A percentile compares a stretch with the other conserved stretches of the same genome.
phyloP scores from a whole-genome alignment of 2,329 filamentous ascomycete species.

The Fusarium sp. region DNA sequence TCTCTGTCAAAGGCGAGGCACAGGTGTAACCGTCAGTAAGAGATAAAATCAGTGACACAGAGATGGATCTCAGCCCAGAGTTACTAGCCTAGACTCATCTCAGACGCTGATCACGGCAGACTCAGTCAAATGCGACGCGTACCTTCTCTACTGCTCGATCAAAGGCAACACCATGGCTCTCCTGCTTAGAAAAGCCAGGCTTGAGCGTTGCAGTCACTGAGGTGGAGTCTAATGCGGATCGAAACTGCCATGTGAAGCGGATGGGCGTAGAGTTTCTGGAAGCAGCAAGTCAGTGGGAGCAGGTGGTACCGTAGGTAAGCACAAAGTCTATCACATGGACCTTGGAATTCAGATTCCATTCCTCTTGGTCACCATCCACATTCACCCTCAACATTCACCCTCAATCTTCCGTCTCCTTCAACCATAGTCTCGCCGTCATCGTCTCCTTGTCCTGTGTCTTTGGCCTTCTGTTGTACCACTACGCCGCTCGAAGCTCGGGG shows the following conservation, averaged over 20 bases:
- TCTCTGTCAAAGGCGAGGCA: not conserved
- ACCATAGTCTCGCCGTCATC: not conserved
- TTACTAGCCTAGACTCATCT: no score
- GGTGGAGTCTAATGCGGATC: not conserved
- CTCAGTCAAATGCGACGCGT: not conserved
- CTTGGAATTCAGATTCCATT: no score
- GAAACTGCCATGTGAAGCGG: slow-evolving; percentile 10
- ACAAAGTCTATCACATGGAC: no score
- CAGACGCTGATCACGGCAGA: not conserved
- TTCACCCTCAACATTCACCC: not conserved
- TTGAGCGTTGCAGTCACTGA: not conserved
- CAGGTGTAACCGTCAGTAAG: no score
- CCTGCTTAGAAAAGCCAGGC: no score
- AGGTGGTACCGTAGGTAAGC: no score
- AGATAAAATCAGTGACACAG: no score
- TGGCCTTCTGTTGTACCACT: not conserved
- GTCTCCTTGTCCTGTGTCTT: not conserved
- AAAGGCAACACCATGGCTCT: not conserved
- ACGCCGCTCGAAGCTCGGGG: not conserved
- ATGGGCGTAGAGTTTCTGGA: not conserved
- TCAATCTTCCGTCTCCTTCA: not conserved
- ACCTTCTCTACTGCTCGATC: not conserved
- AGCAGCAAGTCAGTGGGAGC: not conserved
- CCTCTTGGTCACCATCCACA: no score
- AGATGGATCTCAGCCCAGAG: no score